phyloP scores from a whole-genome alignment of 2,329 filamentous ascomycete genomes.

The Emmonsiellopsis sp. region DNA sequence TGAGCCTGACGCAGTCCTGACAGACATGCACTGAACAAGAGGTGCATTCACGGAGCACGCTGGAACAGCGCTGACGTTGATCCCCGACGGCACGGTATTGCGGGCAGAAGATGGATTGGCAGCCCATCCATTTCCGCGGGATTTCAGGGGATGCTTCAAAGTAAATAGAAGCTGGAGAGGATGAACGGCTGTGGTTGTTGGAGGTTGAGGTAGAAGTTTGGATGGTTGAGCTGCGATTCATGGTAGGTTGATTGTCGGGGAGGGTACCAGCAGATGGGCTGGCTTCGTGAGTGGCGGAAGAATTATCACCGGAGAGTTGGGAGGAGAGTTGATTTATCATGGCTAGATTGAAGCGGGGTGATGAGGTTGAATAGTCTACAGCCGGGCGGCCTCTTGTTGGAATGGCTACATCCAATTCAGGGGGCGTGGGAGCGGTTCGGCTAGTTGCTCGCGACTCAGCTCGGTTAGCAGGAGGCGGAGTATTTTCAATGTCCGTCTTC shows the following conservation, averaged over 20 bases:
- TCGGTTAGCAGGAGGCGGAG: constrained; percentile 6
- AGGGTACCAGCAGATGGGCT: not conserved
- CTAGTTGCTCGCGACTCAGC: not conserved
- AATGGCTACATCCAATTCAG: not conserved
- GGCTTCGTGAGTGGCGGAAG: not conserved
- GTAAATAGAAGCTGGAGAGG: constrained; percentile 30
- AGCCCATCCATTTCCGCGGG: constrained; percentile 35
- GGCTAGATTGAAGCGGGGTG: constrained; percentile 11
- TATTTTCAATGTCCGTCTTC: constrained; percentile 32
- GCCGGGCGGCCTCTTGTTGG: constrained; percentile 8
- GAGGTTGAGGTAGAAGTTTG: constrained; percentile 32
- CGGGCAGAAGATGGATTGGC: constrained; percentile 41
- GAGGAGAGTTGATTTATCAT: constrained; percentile 22
- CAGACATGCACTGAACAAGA: constrained; percentile 39
- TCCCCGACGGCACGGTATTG: constrained; percentile 35
- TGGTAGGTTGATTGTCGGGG: not conserved
- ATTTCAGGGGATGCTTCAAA: constrained; percentile 29
- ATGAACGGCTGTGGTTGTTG: constrained; percentile 28
- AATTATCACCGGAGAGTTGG: constrained; percentile 8
- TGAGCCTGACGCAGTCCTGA: constrained; percentile 31
- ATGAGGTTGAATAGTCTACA: not conserved
- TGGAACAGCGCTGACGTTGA: constrained; percentile 37
- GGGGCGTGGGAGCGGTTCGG: not conserved
- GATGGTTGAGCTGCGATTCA: constrained; percentile 23
- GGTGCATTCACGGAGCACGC: constrained; percentile 36